A percentile compares a stretch with the other conserved stretches of the same genome.
Evolutionary conservation across 2,329 filamentous ascomycete genomes (phyloP).

Genomic region (Nemania abortiva): DNA sequence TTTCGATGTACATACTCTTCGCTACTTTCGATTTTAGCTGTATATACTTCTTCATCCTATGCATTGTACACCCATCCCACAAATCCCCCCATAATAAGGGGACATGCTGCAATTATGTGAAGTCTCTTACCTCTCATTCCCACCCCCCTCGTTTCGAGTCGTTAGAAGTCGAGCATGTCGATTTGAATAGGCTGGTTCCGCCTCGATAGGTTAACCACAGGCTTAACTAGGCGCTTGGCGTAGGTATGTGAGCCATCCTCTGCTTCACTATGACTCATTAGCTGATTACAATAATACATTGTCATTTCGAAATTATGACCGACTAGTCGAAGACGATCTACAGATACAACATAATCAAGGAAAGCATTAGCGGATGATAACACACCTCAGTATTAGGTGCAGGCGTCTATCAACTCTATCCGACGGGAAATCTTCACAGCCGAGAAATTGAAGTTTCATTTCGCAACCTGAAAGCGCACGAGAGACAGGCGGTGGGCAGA

Average conservation of each 20-base stretch:
- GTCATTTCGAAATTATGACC: background rate
- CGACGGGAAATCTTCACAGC: background rate
- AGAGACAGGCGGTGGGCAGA: constrained; percentile 13
- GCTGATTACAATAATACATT: background rate
- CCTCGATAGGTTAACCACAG: background rate
- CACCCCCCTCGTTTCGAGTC: background rate
- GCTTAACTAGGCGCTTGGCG: background rate
- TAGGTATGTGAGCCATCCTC: background rate
- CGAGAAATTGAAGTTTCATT: background rate
- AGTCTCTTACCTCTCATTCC: background rate
- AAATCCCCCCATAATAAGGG: background rate
- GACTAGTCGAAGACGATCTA: background rate
- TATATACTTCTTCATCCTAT: constrained; percentile 35
- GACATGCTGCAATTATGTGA: background rate
- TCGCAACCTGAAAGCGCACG: background rate
- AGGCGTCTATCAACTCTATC: background rate
- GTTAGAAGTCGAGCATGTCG: background rate
- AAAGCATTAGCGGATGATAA: background rate
- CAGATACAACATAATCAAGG: background rate
- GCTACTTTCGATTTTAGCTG: constrained; percentile 37
- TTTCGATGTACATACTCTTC: constrained; percentile 39
- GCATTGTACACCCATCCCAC: background rate
- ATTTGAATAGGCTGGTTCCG: background rate
- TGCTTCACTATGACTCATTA: background rate
- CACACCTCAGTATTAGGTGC: background rate